Conservation (phyloP, 106 monocot genomes). For the Alisma plantagoaquatica region DNA sequence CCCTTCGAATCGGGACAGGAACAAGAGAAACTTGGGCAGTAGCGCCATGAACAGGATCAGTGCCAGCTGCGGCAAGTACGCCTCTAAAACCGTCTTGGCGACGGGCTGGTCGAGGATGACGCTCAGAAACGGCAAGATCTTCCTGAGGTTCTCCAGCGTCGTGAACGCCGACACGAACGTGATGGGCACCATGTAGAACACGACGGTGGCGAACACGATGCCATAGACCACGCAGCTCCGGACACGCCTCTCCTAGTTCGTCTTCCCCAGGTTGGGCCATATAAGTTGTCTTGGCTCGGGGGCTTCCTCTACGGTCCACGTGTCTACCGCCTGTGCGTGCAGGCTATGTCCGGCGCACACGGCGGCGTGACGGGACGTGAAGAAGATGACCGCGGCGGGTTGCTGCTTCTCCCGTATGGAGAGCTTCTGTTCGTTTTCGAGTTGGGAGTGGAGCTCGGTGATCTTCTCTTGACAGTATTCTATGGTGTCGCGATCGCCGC, state of each 20-base stretch:
- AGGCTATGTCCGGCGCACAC: conserved; percentile 54
- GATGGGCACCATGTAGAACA: conserved; percentile 77
- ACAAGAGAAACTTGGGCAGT: conserved; percentile 50
- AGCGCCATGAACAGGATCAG: conserved; percentile 74
- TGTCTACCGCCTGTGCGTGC: conserved; percentile 44
- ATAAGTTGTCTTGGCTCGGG: conserved; percentile 67
- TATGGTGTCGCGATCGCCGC: conserved; percentile 59
- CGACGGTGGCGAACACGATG: conserved; percentile 51
- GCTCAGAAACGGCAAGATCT: conserved; percentile 51
- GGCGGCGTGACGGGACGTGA: conserved; percentile 45
- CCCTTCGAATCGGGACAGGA: conserved; percentile 67
- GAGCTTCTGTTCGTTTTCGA: conserved; percentile 55
- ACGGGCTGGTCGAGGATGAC: conserved; percentile 24
- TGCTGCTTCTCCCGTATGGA: conserved; percentile 48
- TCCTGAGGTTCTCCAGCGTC: conserved; percentile 43
- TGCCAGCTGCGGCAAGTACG: conserved; percentile 63
- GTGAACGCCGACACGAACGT: conserved; percentile 53
- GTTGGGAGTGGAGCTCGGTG: conserved; percentile 47
- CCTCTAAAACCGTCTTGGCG: conserved; percentile 49
- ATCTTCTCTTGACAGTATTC: conserved; percentile 57
- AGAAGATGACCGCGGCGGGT: conserved; percentile 52
- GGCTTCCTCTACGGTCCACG: conserved; percentile 64
- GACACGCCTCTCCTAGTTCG: conserved; percentile 33
- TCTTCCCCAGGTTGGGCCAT: conserved; percentile 61
- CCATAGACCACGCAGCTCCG: conserved; percentile 40